A percentile compares a stretch with the other conserved stretches of the same genome.
These are phyloP conservation scores for Sisymbrium altissimum DNA, from an alignment of 345 rosid species.

Conservation along the genomic window DNA sequence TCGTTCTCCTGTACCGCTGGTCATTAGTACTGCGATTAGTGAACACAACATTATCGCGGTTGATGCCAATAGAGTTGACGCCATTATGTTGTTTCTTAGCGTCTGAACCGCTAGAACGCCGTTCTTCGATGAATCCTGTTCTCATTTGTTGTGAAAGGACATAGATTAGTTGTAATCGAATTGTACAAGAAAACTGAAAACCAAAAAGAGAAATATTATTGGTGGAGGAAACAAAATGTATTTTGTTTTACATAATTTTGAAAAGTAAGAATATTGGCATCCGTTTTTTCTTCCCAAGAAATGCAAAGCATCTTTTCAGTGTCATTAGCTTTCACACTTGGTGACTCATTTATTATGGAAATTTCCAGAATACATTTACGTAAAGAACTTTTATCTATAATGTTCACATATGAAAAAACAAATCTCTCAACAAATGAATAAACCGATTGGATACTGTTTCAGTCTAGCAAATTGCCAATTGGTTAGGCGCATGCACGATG, in stretches of 20 bases:
- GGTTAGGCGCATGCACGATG: slow-evolving; percentile 6
- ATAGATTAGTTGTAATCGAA: neutral
- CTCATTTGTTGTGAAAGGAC: neutral
- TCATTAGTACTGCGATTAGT: slow-evolving; percentile 66
- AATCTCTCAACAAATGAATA: neutral
- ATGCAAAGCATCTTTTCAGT: slow-evolving; percentile 19
- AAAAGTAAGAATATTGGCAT: neutral
- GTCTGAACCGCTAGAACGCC: slow-evolving; percentile 95
- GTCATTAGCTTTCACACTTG: slow-evolving; percentile 15
- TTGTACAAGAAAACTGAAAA: neutral
- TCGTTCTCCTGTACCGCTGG: slow-evolving; percentile 23
- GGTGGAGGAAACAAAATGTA: neutral
- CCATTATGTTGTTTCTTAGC: slow-evolving; percentile 88
- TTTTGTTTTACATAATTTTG: neutral
- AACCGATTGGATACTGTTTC: neutral
- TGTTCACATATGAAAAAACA: slow-evolving; percentile 1
- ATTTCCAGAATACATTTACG: neutral
- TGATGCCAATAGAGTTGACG: slow-evolving; percentile 83
- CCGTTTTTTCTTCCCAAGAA: neutral
- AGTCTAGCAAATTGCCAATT: neutral
- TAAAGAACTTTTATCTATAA: neutral
- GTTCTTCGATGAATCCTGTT: slow-evolving; percentile 61
- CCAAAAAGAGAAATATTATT: neutral
- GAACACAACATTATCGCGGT: slow-evolving; percentile 84
- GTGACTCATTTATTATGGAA: slow-evolving; percentile 1